phyloP scores from a whole-genome alignment of 2,329 filamentous ascomycete genomes.

The Chaetothyriales sp. region DNA sequence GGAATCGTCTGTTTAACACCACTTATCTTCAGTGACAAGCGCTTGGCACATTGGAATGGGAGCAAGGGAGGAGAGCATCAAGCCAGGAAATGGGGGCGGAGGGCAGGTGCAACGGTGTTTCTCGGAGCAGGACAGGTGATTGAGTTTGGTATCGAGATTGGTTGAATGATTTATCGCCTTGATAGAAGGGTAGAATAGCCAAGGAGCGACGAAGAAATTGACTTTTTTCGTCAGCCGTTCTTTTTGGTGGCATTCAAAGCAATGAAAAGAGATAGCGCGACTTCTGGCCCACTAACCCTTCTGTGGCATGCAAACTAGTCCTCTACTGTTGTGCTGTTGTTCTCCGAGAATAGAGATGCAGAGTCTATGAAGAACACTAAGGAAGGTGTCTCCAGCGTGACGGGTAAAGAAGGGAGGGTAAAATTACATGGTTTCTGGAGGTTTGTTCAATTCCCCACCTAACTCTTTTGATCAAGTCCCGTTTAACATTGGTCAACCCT shows the following conservation, averaged over 20 bases:
- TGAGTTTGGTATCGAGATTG: background rate
- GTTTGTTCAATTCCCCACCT: no score
- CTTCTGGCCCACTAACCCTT: background rate
- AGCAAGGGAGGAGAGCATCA: background rate
- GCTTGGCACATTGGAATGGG: background rate
- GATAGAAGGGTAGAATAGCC: background rate
- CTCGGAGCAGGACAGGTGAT: background rate
- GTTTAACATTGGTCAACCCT: no score
- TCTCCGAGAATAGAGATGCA: background rate
- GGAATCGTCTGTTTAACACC: background rate
- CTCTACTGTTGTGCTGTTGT: background rate
- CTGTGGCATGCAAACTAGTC: background rate
- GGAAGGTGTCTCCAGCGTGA: no score
- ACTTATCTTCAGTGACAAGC: background rate
- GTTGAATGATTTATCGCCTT: background rate
- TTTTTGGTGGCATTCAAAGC: no score
- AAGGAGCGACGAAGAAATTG: no score
- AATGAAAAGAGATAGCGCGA: background rate
- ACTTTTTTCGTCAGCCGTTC: no score
- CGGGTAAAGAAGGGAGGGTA: no score
- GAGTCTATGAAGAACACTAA: no score
- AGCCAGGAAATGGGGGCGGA: background rate
- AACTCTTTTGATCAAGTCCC: no score
- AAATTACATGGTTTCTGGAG: no score
- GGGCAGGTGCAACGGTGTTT: background rate